These are phyloP conservation scores for Suhomyces bokatorum DNA, from an alignment of 1,139 yeast genomes.

Conservation along the genomic window DNA sequence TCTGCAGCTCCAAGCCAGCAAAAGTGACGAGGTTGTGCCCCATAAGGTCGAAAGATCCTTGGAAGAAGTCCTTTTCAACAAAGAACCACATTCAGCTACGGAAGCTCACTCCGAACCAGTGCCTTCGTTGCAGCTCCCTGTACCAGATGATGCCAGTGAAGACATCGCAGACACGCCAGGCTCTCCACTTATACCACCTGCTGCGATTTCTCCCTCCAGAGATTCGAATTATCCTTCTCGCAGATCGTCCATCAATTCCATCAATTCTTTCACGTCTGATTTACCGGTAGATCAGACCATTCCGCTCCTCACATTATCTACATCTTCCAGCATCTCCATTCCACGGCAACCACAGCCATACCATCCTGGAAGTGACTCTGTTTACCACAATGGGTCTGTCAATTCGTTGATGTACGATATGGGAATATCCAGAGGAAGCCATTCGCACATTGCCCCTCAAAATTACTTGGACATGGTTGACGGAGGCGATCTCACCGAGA, in stretches of 20 bases:
- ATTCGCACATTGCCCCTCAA: conserved; percentile 17
- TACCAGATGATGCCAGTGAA: conserved; percentile 3
- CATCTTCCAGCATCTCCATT: conserved; percentile 25
- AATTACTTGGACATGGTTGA: conserved; percentile 30
- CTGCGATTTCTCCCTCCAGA: neutral
- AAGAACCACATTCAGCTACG: neutral
- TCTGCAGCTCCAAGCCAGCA: conserved; percentile 4
- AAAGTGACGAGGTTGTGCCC: neutral
- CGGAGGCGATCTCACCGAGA: conserved; percentile 28
- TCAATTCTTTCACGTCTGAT: conserved; percentile 20
- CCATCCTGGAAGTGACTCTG: neutral
- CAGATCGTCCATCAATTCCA: conserved; percentile 29
- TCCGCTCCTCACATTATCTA: conserved; percentile 38
- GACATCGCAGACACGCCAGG: conserved; percentile 14
- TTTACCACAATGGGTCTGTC: conserved; percentile 15
- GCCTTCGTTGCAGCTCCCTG: neutral
- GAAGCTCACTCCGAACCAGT: neutral
- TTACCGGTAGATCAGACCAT: conserved; percentile 39
- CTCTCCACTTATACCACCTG: conserved; percentile 11
- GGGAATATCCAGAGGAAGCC: conserved; percentile 24
- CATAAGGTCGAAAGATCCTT: conserved; percentile 17
- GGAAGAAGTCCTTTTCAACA: conserved; percentile 15
- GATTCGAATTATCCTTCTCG: conserved; percentile 13
- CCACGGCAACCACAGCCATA: neutral
- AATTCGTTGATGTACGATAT: conserved; percentile 30